phyloP scores from a whole-genome alignment of 345 rosid genomes.

The Citrus reticulata region DNA sequence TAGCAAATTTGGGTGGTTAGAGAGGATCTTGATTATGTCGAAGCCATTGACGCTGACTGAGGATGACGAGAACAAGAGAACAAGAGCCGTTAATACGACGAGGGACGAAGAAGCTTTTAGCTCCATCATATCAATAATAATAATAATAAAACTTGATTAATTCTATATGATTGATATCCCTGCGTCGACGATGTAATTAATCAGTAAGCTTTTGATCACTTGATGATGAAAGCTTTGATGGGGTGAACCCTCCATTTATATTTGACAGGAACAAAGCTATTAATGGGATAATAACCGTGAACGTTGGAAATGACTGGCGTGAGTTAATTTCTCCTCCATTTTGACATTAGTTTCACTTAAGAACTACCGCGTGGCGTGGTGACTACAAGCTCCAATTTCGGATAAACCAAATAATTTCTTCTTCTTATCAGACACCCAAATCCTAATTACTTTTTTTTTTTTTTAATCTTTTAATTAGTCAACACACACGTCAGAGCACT shows the following conservation, averaged over 20 bases:
- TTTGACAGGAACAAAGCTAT: not conserved
- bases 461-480: too few relatives aligned
- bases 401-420: not conserved
- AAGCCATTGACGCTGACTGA: slow-evolving; percentile 23
- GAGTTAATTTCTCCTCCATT: not conserved
- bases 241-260: too few relatives aligned
- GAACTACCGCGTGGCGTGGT: too few relatives aligned
- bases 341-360: not conserved
- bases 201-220: not conserved
- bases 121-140: not conserved
- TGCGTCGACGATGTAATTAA: too few relatives aligned
- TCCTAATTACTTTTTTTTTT: too few relatives aligned
- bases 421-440: not conserved
- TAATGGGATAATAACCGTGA: not conserved
- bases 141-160: too few relatives aligned
- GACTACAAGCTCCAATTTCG: not conserved
- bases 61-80: slow-evolving; percentile 18
- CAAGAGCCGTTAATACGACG: slow-evolving; percentile 21
- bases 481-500: too few relatives aligned
- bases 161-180: too few relatives aligned
- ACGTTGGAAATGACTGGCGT: not conserved
- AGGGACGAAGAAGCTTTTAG: slow-evolving; percentile 14
- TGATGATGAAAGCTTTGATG: not conserved
- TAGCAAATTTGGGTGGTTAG: slow-evolving; percentile 32
- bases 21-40: slow-evolving; percentile 40